Base-by-base conservation (phyloP, 2,329 filamentous ascomycete genomes). In the Thielaviopsis euricoi region DNA sequence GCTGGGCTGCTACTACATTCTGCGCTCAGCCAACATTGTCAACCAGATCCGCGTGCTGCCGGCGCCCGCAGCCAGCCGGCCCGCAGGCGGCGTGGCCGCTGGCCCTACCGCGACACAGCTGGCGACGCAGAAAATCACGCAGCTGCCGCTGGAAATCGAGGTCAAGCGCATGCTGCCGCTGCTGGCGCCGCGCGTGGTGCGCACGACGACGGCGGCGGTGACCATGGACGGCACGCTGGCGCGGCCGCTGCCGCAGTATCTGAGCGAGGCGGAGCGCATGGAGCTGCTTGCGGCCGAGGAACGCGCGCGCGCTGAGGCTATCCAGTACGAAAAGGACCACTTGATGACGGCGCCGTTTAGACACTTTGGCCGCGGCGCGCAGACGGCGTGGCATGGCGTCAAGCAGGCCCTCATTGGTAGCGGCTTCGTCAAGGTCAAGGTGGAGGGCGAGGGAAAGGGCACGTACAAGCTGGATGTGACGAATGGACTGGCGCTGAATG, bases 1-100 rank as follows among this genome's bases (percentile, higher is more conserved):
- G 46, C 74, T 85, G 67, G 84, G 82, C 60, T 76, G 76, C 52
- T 77, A 78, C 61, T 78, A 86, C 63, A 66, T 84, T 50, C 66
- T 78, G 58, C 77, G 80, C 64, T 79, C 82, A 6, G 67, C 73
- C 25, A 74, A 76, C 56, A 73, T 87, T 53, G 75, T 88, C 62
- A 74, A 74, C 56, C 69, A 68, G 48, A 80, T 86, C 65, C 76
- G 75, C 29, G 73, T 82, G 15, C 68, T 84, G 17, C 77, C 76
- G 1, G 63, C 68, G 9, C 55, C 58, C 40, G 46, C 54, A 17
- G 59, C 64, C 21, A 57, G 61, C 17, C 56, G 63, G 1, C 55
- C 57, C 5, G 58, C 61, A 15, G 58, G 58, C 17, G 57, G 54
- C 6, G 23, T 57, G 6, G 25, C 60, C 7, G 33, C 61, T 2